phyloP scores from a whole-genome alignment of 129 eudicot species.

The Flaveria linearis region DNA sequence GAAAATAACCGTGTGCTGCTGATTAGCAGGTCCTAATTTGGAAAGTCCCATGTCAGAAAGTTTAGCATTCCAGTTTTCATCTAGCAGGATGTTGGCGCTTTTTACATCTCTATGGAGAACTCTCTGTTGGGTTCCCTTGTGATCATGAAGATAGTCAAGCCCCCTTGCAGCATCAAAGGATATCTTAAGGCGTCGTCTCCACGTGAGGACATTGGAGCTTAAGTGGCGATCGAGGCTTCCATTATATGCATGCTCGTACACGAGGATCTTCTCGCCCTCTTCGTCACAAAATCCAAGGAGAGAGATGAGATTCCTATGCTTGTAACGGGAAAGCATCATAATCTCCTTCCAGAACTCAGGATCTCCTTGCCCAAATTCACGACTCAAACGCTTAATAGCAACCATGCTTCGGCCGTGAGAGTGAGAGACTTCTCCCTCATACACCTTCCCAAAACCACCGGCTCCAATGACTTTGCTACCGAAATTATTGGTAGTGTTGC shows the following conservation, averaged over 20 bases:
- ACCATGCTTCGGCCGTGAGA: not conserved
- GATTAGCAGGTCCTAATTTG: conserved; percentile 13
- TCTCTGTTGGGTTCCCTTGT: conserved; percentile 2
- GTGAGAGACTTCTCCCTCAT: not conserved
- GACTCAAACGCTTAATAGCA: conserved; percentile 4
- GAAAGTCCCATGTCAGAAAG: conserved; percentile 14
- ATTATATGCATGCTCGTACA: not conserved
- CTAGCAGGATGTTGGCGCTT: conserved; percentile 5
- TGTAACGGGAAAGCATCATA: not conserved
- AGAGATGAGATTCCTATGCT: conserved; percentile 2
- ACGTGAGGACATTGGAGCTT: not conserved
- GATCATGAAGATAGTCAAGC: conserved; percentile 10
- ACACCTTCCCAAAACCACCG: not conserved
- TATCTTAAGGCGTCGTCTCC: not conserved
- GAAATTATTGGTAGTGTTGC: not conserved
- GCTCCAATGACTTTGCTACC: not conserved
- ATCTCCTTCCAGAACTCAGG: not conserved
- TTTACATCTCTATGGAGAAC: not conserved
- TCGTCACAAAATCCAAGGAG: not conserved
- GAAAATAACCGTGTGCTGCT: not conserved
- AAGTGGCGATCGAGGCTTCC: conserved; percentile 13
- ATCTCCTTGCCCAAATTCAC: conserved; percentile 8
- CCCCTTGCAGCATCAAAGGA: conserved; percentile 2
- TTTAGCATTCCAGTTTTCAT: conserved; percentile 4
- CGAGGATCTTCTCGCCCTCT: not conserved